These are phyloP conservation scores for Chaetomium tenue DNA, from an alignment of 495 filamentous ascomycete species.

Conservation along the genomic window DNA sequence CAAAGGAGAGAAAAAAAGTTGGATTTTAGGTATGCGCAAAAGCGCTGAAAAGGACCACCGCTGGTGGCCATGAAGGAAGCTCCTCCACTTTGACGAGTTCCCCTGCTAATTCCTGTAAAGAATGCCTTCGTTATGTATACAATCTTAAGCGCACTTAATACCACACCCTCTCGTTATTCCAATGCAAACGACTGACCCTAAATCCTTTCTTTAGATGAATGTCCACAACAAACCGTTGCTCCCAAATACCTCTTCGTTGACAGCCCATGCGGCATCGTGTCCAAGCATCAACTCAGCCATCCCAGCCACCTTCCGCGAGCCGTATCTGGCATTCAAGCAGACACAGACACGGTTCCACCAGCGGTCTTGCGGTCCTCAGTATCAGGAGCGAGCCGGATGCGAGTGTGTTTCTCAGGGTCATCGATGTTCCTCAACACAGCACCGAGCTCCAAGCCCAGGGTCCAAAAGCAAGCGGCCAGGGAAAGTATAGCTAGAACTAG, in stretches of 20 bases:
- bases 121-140: too few relatives aligned
- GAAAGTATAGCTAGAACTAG: background rate
- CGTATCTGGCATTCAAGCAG: background rate
- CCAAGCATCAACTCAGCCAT: background rate
- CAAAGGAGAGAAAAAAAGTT: too few relatives aligned
- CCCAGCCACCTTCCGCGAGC: background rate
- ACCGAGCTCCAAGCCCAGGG: background rate
- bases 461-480: background rate
- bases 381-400: conserved; percentile 12
- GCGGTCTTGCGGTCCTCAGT: conserved; percentile 11
- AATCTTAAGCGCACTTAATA: too few relatives aligned
- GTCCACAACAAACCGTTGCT: background rate
- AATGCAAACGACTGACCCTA: background rate
- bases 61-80: background rate
- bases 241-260: background rate
- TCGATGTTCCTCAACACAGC: background rate
- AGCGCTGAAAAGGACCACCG: background rate
- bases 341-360: conserved; percentile 11
- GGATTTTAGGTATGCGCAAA: background rate
- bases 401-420: background rate
- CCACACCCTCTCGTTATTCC: background rate
- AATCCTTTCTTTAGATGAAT: background rate
- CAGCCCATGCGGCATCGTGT: background rate
- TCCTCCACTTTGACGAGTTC: background rate
- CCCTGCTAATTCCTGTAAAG: background rate